These are phyloP conservation scores for Colletotrichum musicola DNA, from an alignment of 2,329 filamentous ascomycete genomes.

Conservation along the genomic window DNA sequence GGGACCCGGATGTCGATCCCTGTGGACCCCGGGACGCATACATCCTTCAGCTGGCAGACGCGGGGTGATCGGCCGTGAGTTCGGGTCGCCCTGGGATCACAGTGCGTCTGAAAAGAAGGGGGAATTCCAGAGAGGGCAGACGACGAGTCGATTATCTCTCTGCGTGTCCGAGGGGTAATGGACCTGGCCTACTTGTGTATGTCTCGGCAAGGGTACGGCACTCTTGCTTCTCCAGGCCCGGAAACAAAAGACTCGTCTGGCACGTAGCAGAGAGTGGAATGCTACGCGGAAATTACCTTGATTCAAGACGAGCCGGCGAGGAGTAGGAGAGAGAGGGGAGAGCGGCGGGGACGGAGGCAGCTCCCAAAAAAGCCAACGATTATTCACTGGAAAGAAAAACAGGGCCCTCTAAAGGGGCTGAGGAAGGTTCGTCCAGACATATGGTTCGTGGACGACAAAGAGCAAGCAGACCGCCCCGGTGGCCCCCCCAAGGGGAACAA, in stretches of 20 bases:
- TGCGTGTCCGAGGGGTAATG: not conserved
- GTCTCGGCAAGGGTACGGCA: slow-evolving; percentile 7
- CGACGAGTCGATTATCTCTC: not conserved
- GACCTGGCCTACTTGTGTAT: not conserved
- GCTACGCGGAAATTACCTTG: slow-evolving; percentile 7
- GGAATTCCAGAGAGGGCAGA: not conserved
- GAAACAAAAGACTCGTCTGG: slow-evolving; percentile 15
- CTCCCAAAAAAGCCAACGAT: not conserved
- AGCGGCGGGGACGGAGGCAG: not conserved
- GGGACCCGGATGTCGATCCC: slow-evolving; percentile 8
- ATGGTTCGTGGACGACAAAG: slow-evolving; percentile 20
- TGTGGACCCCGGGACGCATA: slow-evolving; percentile 1
- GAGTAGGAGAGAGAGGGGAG: not conserved
- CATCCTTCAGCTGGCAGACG: slow-evolving; percentile 1
- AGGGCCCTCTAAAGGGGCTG: not conserved
- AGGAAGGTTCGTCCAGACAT: not conserved
- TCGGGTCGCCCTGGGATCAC: not conserved
- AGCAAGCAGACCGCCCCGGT: not conserved
- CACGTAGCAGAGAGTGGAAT: slow-evolving; percentile 16
- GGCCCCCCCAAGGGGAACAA: not conserved
- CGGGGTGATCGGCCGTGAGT: slow-evolving; percentile 1
- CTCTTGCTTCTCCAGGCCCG: slow-evolving; percentile 2
- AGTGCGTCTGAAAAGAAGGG: not conserved
- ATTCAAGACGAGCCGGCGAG: slow-evolving; percentile 6
- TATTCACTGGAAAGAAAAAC: slow-evolving; percentile 1